Evolutionary conservation across 176 grass and related monocot species (phyloP), one percentile per base, ranked within the genome.

Genomic region (Guadua angustifolia): DNA sequence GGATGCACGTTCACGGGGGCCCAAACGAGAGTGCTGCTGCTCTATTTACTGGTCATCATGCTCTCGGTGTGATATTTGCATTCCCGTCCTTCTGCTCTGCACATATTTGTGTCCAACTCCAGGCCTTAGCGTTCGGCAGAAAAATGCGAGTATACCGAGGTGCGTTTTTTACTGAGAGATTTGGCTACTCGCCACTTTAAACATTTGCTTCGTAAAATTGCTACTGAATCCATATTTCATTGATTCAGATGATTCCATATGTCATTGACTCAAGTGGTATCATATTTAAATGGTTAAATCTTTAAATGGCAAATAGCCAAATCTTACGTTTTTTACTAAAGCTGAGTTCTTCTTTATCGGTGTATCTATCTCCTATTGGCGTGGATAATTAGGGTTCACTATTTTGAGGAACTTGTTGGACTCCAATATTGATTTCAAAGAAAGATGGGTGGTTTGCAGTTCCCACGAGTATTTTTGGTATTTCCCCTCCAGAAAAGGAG

Each of bases 31-130:
- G 45, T 70, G 74, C 69, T 72, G 74, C 69, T 72, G 44, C 2
- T 71, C 45, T 89, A 77, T 77, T 77, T 65, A 72, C 73, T 57
- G 6, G 72, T 66, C 83, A 90, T 66, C 83, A 90, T 83, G 73
- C 59, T 47, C 51, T 44, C 18, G 3, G 56, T 83, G 79, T 86
- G 88, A 83, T 49, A 33, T 81, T 87, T 67, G 75, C 60, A 5
- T 39, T 0, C 29, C 0, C 17, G 6, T n/a, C 70, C 71, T 67
- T 59, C 8, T 1, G 18, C 5, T 87, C 4, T 47, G 5, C 6
- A 35, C 36, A 7, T 85, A 70, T 78, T 77, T 10, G 10, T 46
- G 18, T 68, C 3, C 50, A 58, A 4, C 24, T 12, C 39, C 35
- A 68, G 35, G 18, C 38, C 19, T 11, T 19, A 42, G 10, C 38